Conservation (phyloP, 495 filamentous ascomycete genomes). For the Talaromyces proteolyticus region DNA sequence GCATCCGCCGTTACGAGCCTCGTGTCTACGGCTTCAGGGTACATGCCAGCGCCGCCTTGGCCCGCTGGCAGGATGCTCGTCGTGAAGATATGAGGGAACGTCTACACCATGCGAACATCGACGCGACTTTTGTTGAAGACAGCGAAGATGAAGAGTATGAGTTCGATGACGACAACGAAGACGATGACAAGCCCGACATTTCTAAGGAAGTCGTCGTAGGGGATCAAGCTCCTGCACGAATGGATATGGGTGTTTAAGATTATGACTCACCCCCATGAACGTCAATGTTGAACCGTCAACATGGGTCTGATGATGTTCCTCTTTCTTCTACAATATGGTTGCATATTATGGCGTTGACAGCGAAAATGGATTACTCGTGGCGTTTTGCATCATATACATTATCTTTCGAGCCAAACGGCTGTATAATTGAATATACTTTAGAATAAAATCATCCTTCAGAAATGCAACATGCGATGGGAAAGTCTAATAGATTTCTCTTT, state of each 20-base stretch:
- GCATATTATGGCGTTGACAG: not conserved
- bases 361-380: not conserved
- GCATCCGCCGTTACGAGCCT: conserved; percentile 76
- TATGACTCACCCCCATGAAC: not conserved
- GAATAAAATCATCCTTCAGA: not conserved
- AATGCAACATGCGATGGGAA: not conserved
- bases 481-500: not conserved
- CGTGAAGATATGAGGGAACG: conserved; percentile 73
- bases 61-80: conserved; percentile 81
- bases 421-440: not conserved
- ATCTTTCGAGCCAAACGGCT: not conserved
- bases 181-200: conserved; percentile 23
- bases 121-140: conserved; percentile 52
- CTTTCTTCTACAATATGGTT: not conserved
- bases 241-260: conserved; percentile 35
- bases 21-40: conserved; percentile 92
- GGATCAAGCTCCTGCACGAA: conserved; percentile 36
- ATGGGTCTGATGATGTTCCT: not conserved
- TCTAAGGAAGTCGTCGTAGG: conserved; percentile 26
- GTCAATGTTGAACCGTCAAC: not conserved
- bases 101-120: conserved; percentile 47
- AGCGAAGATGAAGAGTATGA: conserved; percentile 42
- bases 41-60: conserved; percentile 80
- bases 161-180: conserved; percentile 42
- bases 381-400: not conserved